phyloP scores from a whole-genome alignment of 345 rosid species.

The Melaleuca alternifolia region DNA sequence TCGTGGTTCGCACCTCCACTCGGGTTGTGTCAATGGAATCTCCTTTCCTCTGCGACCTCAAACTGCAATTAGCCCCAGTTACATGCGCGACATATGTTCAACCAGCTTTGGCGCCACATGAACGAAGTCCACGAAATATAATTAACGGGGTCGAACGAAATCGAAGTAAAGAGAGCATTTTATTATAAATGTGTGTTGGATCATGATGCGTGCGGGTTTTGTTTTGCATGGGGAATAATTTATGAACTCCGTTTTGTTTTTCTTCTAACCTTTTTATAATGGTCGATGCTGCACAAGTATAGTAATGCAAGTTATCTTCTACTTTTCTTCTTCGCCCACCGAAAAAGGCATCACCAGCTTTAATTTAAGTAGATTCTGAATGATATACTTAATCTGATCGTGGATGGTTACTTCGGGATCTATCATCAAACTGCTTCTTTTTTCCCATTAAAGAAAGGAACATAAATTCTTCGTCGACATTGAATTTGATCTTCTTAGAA shows the following conservation, averaged over 20 bases:
- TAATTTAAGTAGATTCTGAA: not conserved
- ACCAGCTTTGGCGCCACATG: not conserved
- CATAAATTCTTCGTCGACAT: not conserved
- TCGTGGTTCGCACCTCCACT: not conserved
- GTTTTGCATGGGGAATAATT: not conserved
- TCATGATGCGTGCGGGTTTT: not conserved
- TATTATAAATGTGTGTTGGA: not conserved
- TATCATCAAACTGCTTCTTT: not conserved
- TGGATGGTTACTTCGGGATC: not conserved
- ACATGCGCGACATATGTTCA: not conserved
- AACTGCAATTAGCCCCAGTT: not conserved
- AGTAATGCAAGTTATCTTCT: not conserved
- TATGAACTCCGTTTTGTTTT: not conserved
- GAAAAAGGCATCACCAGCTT: not conserved
- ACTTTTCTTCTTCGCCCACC: not conserved
- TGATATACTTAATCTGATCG: not conserved
- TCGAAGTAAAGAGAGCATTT: not conserved
- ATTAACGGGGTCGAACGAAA: not conserved
- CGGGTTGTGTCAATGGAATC: not conserved
- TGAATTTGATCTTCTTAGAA: not conserved
- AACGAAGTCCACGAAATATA: not conserved
- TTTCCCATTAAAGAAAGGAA: not conserved
- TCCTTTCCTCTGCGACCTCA: not conserved
- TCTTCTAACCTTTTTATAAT: not conserved
- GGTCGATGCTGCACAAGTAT: not conserved